Evolutionary conservation across 2,329 filamentous ascomycete genomes (phyloP).

Genomic region (Cladosporium sp.): DNA sequence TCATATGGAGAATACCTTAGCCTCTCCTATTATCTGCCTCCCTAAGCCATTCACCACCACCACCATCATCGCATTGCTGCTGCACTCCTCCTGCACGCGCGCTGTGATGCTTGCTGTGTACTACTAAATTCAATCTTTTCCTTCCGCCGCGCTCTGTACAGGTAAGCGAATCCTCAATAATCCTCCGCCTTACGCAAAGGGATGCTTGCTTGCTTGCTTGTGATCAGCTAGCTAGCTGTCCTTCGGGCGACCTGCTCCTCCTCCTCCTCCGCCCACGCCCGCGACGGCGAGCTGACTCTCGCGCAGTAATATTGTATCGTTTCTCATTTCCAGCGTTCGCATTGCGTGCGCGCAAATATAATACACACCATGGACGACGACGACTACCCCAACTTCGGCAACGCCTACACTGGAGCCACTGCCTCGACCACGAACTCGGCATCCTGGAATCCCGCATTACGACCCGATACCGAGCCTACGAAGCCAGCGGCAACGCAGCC

Average conservation of each 20-base stretch:
- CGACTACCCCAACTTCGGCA: constrained; percentile 44
- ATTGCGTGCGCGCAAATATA: constrained; percentile 13
- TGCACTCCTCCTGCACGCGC: not conserved
- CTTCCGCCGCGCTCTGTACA: constrained; percentile 13
- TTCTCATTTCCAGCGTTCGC: constrained; percentile 8
- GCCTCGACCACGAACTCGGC: constrained; percentile 13
- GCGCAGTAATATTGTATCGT: constrained; percentile 11
- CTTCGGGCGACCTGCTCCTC: not conserved
- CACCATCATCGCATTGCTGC: not conserved
- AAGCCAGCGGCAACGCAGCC: constrained; percentile 3
- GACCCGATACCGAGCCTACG: constrained; percentile 7
- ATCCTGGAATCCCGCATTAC: constrained; percentile 19
- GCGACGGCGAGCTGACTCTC: constrained; percentile 16
- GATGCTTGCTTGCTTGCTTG: constrained; percentile 1
- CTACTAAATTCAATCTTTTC: constrained; percentile 2
- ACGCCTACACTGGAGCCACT: constrained; percentile 38
- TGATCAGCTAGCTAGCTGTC: constrained; percentile 16
- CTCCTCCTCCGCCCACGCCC: not conserved
- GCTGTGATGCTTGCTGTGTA: constrained; percentile 16
- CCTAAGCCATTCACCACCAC: not conserved
- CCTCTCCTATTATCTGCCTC: constrained; percentile 12
- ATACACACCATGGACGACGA: constrained; percentile 32
- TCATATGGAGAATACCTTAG: not conserved
- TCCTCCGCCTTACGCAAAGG: constrained; percentile 6
- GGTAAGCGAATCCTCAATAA: not conserved